phyloP scores from a whole-genome alignment of 352 stramenopile species.

The Globisporangium splendens region DNA sequence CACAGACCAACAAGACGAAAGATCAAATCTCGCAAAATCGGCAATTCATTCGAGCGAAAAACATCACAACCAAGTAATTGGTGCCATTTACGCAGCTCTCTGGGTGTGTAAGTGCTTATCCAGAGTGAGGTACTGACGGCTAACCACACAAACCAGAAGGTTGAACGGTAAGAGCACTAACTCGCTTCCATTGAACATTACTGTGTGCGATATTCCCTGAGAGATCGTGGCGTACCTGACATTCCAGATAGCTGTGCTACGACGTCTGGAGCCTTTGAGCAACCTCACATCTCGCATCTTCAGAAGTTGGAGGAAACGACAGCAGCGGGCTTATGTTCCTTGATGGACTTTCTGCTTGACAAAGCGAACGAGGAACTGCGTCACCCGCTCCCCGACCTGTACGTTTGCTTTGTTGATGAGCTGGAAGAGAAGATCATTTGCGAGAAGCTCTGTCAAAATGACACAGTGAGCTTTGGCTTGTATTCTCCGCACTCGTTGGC shows the following conservation, averaged over 20 bases:
- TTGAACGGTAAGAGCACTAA: not conserved
- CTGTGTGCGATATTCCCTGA: too few species aligned
- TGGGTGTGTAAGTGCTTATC: conserved; percentile 8
- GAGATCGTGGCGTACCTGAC: too few species aligned
- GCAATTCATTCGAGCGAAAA: not conserved
- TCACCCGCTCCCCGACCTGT: not conserved
- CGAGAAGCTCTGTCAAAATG: not conserved
- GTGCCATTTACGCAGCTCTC: not conserved
- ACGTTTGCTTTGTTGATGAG: not conserved
- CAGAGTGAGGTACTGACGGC: not conserved
- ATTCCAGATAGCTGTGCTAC: not conserved
- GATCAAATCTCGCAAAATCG: not conserved
- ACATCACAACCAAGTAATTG: not conserved
- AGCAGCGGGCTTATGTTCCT: not conserved
- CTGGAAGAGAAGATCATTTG: not conserved
- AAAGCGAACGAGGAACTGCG: not conserved
- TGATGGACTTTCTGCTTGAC: not conserved
- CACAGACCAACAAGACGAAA: not conserved
- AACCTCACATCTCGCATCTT: not conserved
- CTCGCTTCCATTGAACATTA: too few species aligned
- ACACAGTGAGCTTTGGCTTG: not conserved
- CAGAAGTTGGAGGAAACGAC: not conserved
- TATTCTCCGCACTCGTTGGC: not conserved
- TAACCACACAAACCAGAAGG: not conserved
- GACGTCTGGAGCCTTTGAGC: not conserved